Percentiles rank a stretch among this genome's conserved stretches.
Evolutionary conservation across 2,329 filamentous ascomycete species (phyloP).

Genomic region (Cladophialophora yegresii): DNA sequence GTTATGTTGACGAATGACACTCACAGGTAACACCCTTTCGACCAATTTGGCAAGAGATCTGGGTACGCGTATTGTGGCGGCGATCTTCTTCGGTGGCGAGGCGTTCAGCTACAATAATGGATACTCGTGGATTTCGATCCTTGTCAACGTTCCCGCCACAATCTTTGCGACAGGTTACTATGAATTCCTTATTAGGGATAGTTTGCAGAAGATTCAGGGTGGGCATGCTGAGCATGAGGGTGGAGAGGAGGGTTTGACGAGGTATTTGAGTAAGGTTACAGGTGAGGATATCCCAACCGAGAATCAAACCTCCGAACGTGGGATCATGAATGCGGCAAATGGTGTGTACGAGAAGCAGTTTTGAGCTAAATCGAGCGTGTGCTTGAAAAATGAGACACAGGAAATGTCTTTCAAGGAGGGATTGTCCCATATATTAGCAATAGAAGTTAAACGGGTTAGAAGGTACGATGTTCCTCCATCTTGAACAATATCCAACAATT

Average conservation of each 20-base stretch:
- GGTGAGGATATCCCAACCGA: conserved; percentile 17
- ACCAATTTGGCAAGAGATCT: conserved; percentile 62
- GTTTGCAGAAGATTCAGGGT: conserved; percentile 53
- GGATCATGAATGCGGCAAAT: conserved; percentile 30
- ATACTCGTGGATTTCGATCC: conserved; percentile 57
- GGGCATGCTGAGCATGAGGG: conserved; percentile 55
- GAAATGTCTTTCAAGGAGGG: neutral
- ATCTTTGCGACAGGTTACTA: conserved; percentile 59
- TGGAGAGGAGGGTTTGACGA: conserved; percentile 54
- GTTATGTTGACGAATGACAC: neutral
- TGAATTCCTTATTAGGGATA: conserved; percentile 58
- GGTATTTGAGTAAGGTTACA: conserved; percentile 47
- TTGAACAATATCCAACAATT: too few relatives aligned
- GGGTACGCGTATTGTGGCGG: conserved; percentile 60
- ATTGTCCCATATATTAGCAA: neutral
- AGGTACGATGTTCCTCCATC: too few relatives aligned
- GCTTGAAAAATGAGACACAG: neutral
- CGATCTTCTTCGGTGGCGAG: conserved; percentile 59
- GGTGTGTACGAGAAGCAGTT: conserved; percentile 29
- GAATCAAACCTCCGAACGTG: conserved; percentile 19
- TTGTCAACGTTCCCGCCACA: conserved; percentile 61
- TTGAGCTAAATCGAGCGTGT: conserved; percentile 5
- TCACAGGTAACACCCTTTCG: conserved; percentile 52
- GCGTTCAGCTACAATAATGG: conserved; percentile 48
- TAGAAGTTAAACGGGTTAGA: too few relatives aligned